These are phyloP conservation scores for Amaranthus palmeri DNA, from an alignment of 148 eudicot genomes.

Conservation along the genomic window DNA sequence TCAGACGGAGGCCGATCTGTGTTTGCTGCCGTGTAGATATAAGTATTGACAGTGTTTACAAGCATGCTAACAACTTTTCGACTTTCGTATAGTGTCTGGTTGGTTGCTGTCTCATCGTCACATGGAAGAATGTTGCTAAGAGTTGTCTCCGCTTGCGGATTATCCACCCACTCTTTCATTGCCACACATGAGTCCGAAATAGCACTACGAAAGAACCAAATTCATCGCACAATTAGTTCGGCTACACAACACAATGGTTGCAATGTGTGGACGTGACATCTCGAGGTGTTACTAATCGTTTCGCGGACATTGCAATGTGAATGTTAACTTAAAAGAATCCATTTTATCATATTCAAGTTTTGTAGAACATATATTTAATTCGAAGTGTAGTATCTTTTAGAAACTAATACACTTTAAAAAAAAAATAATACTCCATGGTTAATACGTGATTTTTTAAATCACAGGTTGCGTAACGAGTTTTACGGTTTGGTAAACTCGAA, in stretches of 20 bases:
- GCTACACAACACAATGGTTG: neutral
- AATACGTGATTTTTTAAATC: no score
- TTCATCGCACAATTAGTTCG: neutral
- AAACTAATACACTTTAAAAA: no score
- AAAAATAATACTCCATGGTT: no score
- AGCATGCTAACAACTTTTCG: constrained; percentile 54
- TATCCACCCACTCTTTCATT: constrained; percentile 96
- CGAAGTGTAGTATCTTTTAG: no score
- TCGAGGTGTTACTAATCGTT: no score
- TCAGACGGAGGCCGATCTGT: constrained; percentile 48
- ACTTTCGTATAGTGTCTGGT: constrained; percentile 68
- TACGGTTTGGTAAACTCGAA: no score
- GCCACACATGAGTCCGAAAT: constrained; percentile 86
- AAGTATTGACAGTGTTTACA: constrained; percentile 57
- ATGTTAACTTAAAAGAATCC: no score
- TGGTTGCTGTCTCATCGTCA: constrained; percentile 75
- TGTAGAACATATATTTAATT: no score
- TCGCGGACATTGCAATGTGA: no score
- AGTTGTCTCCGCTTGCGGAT: constrained; percentile 90
- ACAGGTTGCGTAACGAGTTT: no score
- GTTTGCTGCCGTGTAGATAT: constrained; percentile 62
- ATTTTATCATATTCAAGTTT: no score
- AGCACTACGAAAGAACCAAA: constrained; percentile 40
- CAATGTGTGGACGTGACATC: neutral
- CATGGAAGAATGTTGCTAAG: constrained; percentile 95